phyloP scores from a whole-genome alignment of 176 grass and related monocot genomes.

The Avena insularis region DNA sequence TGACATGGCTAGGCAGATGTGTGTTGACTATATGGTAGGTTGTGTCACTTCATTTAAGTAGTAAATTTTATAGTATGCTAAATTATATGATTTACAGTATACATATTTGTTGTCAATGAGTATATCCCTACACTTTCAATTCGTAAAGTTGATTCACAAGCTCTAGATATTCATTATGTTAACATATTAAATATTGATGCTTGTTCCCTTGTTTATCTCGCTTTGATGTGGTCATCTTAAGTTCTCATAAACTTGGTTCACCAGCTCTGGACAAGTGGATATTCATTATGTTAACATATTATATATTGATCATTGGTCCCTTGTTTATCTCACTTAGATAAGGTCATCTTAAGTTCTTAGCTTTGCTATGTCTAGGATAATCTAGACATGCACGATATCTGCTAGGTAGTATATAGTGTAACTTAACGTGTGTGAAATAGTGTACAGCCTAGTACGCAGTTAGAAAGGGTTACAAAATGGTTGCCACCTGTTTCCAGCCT shows the following conservation, averaged over 20 bases:
- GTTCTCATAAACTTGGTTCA: neutral
- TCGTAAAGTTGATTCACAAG: neutral
- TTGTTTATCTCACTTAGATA: conserved; percentile 10
- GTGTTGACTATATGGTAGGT: conserved; percentile 97
- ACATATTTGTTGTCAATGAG: neutral
- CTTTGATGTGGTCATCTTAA: neutral
- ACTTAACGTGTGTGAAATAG: neutral
- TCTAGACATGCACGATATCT: neutral
- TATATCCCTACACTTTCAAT: conserved; percentile 14
- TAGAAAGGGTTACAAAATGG: neutral
- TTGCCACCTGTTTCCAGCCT: conserved; percentile 21
- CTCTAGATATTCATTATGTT: neutral
- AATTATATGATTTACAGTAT: neutral
- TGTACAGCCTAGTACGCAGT: neutral
- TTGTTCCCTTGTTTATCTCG: neutral
- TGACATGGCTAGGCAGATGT: conserved; percentile 97
- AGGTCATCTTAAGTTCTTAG: conserved; percentile 11
- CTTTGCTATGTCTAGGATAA: neutral
- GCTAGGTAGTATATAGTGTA: conserved; percentile 22
- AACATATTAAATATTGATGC: neutral
- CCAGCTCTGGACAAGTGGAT: neutral
- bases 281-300: conserved; percentile 21
- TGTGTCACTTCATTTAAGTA: conserved; percentile 27
- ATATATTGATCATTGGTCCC: neutral
- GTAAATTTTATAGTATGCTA: neutral